phyloP scores from a whole-genome alignment of 2,329 filamentous ascomycete genomes.

The Fusarium sp. region DNA sequence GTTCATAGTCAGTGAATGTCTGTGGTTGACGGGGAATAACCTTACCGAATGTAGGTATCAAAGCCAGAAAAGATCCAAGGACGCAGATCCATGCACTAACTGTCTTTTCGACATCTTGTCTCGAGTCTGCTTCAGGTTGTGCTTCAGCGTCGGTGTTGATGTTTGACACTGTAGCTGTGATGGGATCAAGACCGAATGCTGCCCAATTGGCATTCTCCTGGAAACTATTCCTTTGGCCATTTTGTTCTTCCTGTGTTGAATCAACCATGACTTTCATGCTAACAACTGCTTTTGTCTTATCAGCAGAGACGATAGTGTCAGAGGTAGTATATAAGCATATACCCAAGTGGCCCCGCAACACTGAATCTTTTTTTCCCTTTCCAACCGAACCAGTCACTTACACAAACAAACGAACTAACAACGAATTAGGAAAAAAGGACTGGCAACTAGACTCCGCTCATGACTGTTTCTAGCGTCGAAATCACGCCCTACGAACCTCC shows the following conservation, averaged over 20 bases:
- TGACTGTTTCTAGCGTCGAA: constrained; percentile 25
- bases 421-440: constrained; percentile 9
- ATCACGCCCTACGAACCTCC: constrained; percentile 17
- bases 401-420: not conserved
- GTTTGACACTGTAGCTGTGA: constrained; percentile 30
- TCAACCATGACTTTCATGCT: constrained; percentile 3
- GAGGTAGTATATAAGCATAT: constrained; percentile 12
- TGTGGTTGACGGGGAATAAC: too few relatives aligned
- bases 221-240: not conserved
- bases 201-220: constrained; percentile 25
- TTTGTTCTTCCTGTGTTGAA: not conserved
- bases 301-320: not conserved
- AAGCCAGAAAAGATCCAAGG: constrained; percentile 38
- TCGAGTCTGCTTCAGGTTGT: constrained; percentile 14
- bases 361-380: not conserved
- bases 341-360: constrained; percentile 19
- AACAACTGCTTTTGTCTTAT: not conserved
- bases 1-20: not conserved
- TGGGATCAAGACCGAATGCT: constrained; percentile 36
- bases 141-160: constrained; percentile 30
- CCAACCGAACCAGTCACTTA: not conserved
- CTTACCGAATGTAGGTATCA: constrained; percentile 44
- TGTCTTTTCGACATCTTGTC: constrained; percentile 35
- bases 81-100: constrained; percentile 44
- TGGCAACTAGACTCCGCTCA: constrained; percentile 20